A percentile compares a stretch with the other conserved stretches of the same genome.
Conservation (phyloP, 768 basidiomycete species). For the Chlorophyllum brunneum region DNA sequence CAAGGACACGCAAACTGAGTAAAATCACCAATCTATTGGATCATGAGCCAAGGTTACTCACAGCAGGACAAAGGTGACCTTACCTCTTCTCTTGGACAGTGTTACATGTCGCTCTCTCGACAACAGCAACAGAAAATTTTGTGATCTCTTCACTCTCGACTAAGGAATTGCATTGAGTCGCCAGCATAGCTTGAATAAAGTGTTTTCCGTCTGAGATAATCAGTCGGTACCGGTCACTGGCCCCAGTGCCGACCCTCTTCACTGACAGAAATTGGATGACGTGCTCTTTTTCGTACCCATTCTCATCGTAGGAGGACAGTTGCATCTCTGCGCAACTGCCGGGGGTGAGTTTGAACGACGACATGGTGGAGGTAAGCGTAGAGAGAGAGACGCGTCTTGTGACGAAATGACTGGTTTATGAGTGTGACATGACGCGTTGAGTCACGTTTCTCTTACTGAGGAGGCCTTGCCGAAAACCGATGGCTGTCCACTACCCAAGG, state of each 20-base stretch:
- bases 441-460: not conserved
- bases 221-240: conserved; percentile 64
- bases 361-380: conserved; percentile 26
- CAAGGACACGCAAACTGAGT: conserved; percentile 59
- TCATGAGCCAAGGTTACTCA: conserved; percentile 3
- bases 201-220: conserved; percentile 88
- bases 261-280: conserved; percentile 80
- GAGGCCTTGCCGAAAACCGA: no score
- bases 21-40: conserved; percentile 72
- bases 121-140: conserved; percentile 63
- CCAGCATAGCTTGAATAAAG: conserved; percentile 92
- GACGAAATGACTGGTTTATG: not conserved
- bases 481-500: no score
- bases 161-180: conserved; percentile 81
- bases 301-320: conserved; percentile 39
- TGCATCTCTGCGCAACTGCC: conserved; percentile 54
- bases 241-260: conserved; percentile 58
- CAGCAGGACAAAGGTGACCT: conserved; percentile 20
- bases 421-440: conserved; percentile 21
- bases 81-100: conserved; percentile 82
- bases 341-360: conserved; percentile 48
- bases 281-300: conserved; percentile 37
- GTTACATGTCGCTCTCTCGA: conserved; percentile 80
- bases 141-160: conserved; percentile 59
- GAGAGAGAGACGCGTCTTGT: conserved; percentile 12